phyloP scores from a whole-genome alignment of 2,329 filamentous ascomycete species.

The Pseudodiploospora longispora region DNA sequence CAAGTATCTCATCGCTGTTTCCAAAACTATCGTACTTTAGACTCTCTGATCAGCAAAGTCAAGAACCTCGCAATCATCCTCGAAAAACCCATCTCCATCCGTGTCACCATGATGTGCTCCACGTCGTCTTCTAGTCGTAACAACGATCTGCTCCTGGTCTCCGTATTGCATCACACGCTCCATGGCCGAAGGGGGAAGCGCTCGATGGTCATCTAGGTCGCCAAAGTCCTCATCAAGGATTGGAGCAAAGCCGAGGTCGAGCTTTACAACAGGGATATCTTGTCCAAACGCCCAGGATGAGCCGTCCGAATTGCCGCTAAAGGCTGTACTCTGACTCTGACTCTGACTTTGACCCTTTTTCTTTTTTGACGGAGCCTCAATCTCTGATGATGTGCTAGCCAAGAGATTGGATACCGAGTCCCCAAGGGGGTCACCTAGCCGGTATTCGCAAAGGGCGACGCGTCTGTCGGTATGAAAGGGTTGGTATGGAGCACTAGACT shows the following conservation, averaged over 20 bases:
- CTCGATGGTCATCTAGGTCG: constrained; percentile 46
- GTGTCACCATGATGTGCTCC: constrained; percentile 38
- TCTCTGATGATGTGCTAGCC: constrained; percentile 33
- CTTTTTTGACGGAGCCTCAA: constrained; percentile 26
- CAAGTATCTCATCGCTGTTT: background rate
- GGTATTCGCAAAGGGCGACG: constrained; percentile 67
- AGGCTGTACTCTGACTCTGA: background rate
- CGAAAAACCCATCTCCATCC: constrained; percentile 75
- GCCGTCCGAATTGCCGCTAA: constrained; percentile 3
- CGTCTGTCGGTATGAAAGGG: constrained; percentile 90
- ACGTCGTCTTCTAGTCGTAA: constrained; percentile 67
- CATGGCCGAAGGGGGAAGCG: constrained; percentile 55
- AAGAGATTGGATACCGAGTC: constrained; percentile 32
- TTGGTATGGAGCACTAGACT: constrained; percentile 91
- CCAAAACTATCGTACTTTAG: constrained; percentile 24
- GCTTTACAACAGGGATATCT: constrained; percentile 38
- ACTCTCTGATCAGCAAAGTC: constrained; percentile 73
- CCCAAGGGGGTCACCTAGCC: constrained; percentile 22
- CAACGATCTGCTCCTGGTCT: constrained; percentile 69
- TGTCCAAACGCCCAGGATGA: constrained; percentile 54
- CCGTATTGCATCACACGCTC: constrained; percentile 53
- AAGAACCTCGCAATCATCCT: constrained; percentile 85
- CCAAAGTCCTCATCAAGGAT: constrained; percentile 45
- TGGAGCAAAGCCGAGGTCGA: constrained; percentile 42
- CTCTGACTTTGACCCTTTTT: constrained; percentile 17